Evolutionary conservation across 495 filamentous ascomycete genomes (phyloP).

Genomic region (Talaromyces stipitatus): DNA sequence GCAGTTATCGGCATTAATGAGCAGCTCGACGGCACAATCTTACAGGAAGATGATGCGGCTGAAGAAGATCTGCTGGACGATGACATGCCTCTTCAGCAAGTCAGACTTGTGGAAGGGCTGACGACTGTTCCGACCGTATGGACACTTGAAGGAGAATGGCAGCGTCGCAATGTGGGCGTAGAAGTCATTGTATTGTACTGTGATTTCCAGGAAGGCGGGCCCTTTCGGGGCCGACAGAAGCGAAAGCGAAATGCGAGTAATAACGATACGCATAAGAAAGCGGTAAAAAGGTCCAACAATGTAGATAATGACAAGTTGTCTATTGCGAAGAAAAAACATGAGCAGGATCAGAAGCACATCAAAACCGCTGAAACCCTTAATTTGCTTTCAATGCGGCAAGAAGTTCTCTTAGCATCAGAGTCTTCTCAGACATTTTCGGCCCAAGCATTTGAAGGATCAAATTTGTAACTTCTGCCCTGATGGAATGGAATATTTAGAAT

Average conservation of each 20-base stretch:
- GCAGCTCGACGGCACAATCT: not conserved
- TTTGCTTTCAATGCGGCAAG: not conserved
- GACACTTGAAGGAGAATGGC: not conserved
- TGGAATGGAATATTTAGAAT: not conserved
- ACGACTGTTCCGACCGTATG: not conserved
- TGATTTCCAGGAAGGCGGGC: slow-evolving; percentile 7
- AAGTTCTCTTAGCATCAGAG: not conserved
- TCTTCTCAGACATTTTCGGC: not conserved
- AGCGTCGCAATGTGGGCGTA: not conserved
- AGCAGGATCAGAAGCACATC: not conserved
- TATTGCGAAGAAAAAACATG: not conserved
- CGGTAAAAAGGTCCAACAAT: not conserved
- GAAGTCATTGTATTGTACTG: not conserved
- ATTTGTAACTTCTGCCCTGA: not conserved
- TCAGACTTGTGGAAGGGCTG: not conserved
- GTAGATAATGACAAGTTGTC: not conserved
- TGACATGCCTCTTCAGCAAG: not conserved
- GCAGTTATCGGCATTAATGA: not conserved
- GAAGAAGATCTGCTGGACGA: not conserved
- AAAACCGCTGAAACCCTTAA: not conserved
- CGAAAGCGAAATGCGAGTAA: slow-evolving; percentile 11
- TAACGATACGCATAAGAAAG: not conserved
- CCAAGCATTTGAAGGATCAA: not conserved
- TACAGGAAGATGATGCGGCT: not conserved
- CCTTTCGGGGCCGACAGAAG: slow-evolving; percentile 5